Evolutionary conservation across 2,329 filamentous ascomycete genomes (phyloP).

Genomic region (Clonostachys rhizophaga): DNA sequence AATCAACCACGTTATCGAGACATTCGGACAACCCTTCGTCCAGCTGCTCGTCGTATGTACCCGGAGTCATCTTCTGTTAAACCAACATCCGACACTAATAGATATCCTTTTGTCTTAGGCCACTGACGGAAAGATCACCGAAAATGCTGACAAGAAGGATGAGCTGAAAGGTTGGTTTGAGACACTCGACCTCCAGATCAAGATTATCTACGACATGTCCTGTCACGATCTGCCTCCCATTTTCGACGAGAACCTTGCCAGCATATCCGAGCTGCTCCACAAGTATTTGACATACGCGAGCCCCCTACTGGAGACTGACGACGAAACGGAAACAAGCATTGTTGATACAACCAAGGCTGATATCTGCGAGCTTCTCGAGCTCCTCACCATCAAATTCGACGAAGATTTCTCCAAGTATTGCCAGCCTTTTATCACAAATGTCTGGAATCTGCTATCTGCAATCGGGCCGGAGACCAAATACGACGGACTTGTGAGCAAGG

Average conservation of each 20-base stretch:
- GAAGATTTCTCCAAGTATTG: conserved; percentile 84
- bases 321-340: conserved; percentile 83
- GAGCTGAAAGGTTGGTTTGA: conserved; percentile 75
- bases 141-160: conserved; percentile 70
- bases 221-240: conserved; percentile 93
- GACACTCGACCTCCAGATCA: conserved; percentile 82
- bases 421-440: conserved; percentile 79
- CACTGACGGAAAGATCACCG: conserved; percentile 67
- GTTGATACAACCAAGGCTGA: conserved; percentile 87
- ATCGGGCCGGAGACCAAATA: conserved; percentile 88
- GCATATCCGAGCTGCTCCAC: conserved; percentile 75
- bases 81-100: conserved; percentile 6
- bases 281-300: conserved; percentile 94
- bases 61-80: not conserved
- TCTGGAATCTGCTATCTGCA: conserved; percentile 86
- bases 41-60: conserved; percentile 65
- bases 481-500: conserved; percentile 90
- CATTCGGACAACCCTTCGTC: conserved; percentile 81
- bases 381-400: conserved; percentile 93
- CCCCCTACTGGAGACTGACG: conserved; percentile 73
- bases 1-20: conserved; percentile 89
- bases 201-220: conserved; percentile 94
- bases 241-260: conserved; percentile 82
- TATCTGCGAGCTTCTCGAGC: conserved; percentile 84
- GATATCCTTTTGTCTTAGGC: conserved; percentile 31